Base-by-base conservation (phyloP, 371 early-diverging fungal genomes). In the Mucor ambiguus region DNA sequence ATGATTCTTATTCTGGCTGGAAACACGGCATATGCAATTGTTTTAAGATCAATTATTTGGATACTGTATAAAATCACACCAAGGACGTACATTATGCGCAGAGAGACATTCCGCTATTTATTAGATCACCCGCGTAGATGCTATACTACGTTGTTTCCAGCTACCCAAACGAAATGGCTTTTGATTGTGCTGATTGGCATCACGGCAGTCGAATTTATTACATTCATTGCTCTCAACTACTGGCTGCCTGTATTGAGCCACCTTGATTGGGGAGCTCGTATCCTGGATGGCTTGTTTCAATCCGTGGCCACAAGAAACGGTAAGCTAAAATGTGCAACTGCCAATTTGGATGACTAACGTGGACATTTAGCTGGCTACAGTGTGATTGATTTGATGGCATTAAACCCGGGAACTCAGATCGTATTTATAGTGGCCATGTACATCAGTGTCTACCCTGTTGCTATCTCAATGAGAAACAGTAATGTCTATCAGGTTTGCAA, bases 51-150 rank as follows among this genome's bases (percentile, higher is more conserved):
- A 4, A 64, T 74, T 37, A 74, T 82, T 0, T 78, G 80, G 80
- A 22, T 49, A 9, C 11, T 82, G 41, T 79, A 76, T 58, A 64
- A 70, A 35, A n/a, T 74, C 1, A 82, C 80, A 2, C 80, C 82
- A 3, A 43, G 68, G 18, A 64, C 74, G 1, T 63, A 67, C 28
- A 61, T 46, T 1, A 73, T 77, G 59, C 72, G 66, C 29, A 73
- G 70, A 49, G 80, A 82, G 48, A 74, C 80, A 2, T 64, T 78
- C 12, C 62, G 65, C 3, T 78, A 72, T 63, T 61, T 82, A 2
- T 57, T 82, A 4, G 75, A 79, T 58, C 82, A 82, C 60, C 82
- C 82, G 12, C 79, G 82, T 54, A 61, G 82, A 16, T 82, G 82
- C 58, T 82, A 75, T 46, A 79, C 78, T 3, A 77, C 72, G 4